Evolutionary conservation across 331 rosid genomes (phyloP).

Genomic region (Quercus phellos): DNA sequence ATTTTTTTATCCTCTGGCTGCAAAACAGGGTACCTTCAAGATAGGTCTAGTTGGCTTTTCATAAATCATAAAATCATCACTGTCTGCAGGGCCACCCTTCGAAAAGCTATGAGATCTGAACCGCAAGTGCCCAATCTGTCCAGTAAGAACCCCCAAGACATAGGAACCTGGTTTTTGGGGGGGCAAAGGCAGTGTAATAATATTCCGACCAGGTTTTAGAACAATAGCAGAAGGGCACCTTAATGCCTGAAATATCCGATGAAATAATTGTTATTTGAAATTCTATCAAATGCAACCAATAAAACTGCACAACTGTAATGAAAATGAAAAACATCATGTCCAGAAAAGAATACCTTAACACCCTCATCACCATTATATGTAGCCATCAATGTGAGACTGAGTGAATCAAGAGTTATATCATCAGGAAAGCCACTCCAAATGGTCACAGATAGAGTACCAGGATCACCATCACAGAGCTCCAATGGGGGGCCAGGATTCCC

Average conservation of each 20-base stretch:
- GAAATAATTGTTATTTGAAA: slow-evolving; percentile 20
- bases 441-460: slow-evolving; percentile 80
- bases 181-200: slow-evolving; percentile 80
- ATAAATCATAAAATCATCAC: slow-evolving; percentile 89
- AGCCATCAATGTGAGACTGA: slow-evolving; percentile 85
- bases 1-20: slow-evolving; percentile 13
- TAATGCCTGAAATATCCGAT: slow-evolving; percentile 59
- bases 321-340: slow-evolving; percentile 21
- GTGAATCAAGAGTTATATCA: slow-evolving; percentile 90
- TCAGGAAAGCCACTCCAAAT: slow-evolving; percentile 98
- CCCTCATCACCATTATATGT: slow-evolving; percentile 84
- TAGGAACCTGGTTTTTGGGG: slow-evolving; percentile 98
- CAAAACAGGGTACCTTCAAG: slow-evolving; percentile 64
- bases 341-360: slow-evolving; percentile 63
- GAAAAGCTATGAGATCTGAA: slow-evolving; percentile 97
- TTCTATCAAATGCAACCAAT: slow-evolving; percentile 6
- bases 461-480: slow-evolving; percentile 89
- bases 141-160: slow-evolving; percentile 94
- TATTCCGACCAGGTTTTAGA: slow-evolving; percentile 88
- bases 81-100: slow-evolving; percentile 90
- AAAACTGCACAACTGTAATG: slow-evolving; percentile 9
- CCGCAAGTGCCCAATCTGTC: slow-evolving; percentile 85
- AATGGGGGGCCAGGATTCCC: slow-evolving; percentile 93
- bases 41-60: slow-evolving; percentile 95
- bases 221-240: slow-evolving; percentile 66